These are phyloP conservation scores for Candida sonorensis DNA, from an alignment of 805 yeast species.

Conservation along the genomic window DNA sequence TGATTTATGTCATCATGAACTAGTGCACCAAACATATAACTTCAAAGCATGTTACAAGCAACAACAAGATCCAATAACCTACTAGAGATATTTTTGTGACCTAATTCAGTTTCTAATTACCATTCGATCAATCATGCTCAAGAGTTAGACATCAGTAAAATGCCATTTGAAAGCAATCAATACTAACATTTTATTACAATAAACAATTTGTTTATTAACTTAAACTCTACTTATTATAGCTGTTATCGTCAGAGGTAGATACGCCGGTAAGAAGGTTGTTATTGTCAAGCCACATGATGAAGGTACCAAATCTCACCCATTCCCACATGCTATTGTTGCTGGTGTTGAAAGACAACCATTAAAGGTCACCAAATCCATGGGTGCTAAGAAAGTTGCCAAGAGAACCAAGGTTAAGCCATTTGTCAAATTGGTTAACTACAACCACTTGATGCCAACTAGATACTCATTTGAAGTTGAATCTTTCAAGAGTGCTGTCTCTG, in stretches of 20 bases:
- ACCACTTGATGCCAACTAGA: constrained; percentile 99
- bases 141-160: too few species aligned
- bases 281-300: constrained; percentile 97
- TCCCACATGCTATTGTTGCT: constrained; percentile 99
- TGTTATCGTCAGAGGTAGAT: constrained; percentile 99
- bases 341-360: constrained; percentile 99
- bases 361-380: constrained; percentile 92
- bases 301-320: constrained; percentile 97
- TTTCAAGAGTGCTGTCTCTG: constrained; percentile 83
- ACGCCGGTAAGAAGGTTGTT: constrained; percentile 99
- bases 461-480: constrained; percentile 96
- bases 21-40: too few species aligned
- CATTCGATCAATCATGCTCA: too few species aligned
- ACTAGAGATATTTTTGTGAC: too few species aligned
- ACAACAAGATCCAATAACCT: too few species aligned
- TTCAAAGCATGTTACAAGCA: too few species aligned
- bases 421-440: constrained; percentile 98
- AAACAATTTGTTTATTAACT: too few species aligned
- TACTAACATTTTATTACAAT: too few species aligned
- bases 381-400: constrained; percentile 94
- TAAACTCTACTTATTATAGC: too few species aligned
- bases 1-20: too few species aligned
- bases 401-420: constrained; percentile 98
- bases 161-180: too few species aligned
- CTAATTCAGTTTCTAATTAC: too few species aligned